Conservation (phyloP, 2,329 filamentous ascomycete species). For the Onygena corvina region DNA sequence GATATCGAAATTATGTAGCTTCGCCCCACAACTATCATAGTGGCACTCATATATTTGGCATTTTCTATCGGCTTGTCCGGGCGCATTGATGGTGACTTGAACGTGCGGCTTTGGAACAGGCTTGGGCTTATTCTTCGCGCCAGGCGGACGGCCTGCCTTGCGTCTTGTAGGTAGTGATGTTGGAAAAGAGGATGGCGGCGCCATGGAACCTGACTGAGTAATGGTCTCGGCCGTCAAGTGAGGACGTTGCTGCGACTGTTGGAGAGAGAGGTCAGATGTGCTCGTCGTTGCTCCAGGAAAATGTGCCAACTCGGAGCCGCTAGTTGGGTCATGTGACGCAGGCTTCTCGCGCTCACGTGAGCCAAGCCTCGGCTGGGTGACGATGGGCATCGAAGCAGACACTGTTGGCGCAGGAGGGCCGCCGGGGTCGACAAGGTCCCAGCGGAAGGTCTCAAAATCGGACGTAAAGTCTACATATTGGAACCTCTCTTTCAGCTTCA, state of each 20-base stretch:
- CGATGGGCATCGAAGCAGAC: slow-evolving; percentile 20
- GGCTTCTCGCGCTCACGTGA: slow-evolving; percentile 11
- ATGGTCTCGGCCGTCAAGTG: neutral
- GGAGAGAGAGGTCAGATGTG: neutral
- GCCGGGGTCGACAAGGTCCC: slow-evolving; percentile 51
- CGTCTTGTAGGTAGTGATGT: slow-evolving; percentile 8
- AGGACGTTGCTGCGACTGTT: neutral
- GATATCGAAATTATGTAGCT: slow-evolving; percentile 51
- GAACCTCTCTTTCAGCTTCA: slow-evolving; percentile 35
- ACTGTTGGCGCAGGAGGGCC: slow-evolving; percentile 29
- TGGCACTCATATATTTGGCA: slow-evolving; percentile 43
- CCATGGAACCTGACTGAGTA: neutral
- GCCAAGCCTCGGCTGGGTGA: slow-evolving; percentile 16
- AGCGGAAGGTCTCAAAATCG: slow-evolving; percentile 48
- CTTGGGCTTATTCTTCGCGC: slow-evolving; percentile 22
- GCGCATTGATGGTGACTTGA: slow-evolving; percentile 17
- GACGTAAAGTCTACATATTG: slow-evolving; percentile 33
- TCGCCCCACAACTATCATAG: slow-evolving; percentile 46
- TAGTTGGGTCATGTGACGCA: slow-evolving; percentile 13
- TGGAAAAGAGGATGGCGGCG: slow-evolving; percentile 1
- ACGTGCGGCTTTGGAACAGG: slow-evolving; percentile 6
- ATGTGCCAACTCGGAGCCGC: neutral
- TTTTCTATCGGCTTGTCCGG: slow-evolving; percentile 7
- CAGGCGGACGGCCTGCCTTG: slow-evolving; percentile 22
- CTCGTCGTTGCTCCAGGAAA: neutral